Evolutionary conservation across 805 yeast species (phyloP), one percentile per base, ranked within the genome.

Genomic region (Candida odintsovae): DNA sequence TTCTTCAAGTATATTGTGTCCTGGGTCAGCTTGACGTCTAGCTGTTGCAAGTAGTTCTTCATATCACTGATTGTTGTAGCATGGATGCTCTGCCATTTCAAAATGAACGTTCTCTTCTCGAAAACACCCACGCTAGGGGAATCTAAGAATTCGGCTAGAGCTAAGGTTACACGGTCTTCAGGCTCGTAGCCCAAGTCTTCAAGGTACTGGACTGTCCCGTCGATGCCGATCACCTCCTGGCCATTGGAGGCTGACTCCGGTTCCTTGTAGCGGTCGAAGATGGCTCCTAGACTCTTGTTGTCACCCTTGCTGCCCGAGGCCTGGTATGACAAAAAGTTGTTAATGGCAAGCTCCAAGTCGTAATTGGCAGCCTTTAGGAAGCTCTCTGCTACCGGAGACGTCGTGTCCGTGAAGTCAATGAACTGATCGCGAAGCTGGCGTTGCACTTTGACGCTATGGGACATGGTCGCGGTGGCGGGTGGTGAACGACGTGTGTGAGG

Each of bases 191-290:
- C 81, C 41, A 92, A 65, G 55, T 83, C 96, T 15, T 71, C 72
- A 20, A 92, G 67, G 55, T 82, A 87, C 36, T 59, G 53, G 10
- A 90, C 62, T 0, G 97, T 84, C 0, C 96, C 97, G 48, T 88
- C 94, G 10, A 86, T 71, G 22, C 82, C 92, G 35, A 90, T 86
- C 12, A 67, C 62, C 15, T 55, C 54, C 1, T 40, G 22, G 2
- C 48, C 35, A 1, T 36, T 21, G 7, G 22, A 22, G 5, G 3
- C 16, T 4, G 25, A 3, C 18, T 7, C 42, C 11, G 44, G 33
- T 15, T 59, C 64, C 39, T 53, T 55, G 50, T 60, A 60, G 18
- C 39, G 43, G 35, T 59, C 55, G 40, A 57, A 60, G 1, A 60
- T 47, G 1, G 42, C 38, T 11, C 28, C 31, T 2, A 59, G 45